Evolutionary conservation across 306 rosid genomes (phyloP), one percentile per base, ranked within the genome.

Genomic region (Fagus crenata): DNA sequence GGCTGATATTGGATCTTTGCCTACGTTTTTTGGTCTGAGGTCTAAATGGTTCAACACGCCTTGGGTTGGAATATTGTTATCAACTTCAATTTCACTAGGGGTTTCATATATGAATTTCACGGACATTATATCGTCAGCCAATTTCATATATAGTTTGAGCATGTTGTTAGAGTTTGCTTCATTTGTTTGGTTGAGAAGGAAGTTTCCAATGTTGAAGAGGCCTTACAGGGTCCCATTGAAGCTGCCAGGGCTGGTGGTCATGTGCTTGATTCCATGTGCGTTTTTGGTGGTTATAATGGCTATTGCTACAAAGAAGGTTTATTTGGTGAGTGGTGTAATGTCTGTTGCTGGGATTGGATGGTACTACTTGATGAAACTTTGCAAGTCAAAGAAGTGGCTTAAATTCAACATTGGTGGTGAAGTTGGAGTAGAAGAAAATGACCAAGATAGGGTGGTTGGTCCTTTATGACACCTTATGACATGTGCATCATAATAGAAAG

Each of bases 1-100:
- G 96, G 89, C 89, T 0, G 93, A 87, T 7, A 73, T 89, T 5
- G 93, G 96, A 4, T 70, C 85, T 35, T 33, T 91, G 2, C 96
- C 93, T 0, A 41, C 17, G 69, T 3, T 81, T 71, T 89, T 82
- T 4, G 87, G 81, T 0, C 33, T 55, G 8, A 67, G 86, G n/a
- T 85, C 89, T 1, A 69, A 73, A 42, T 64, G 76, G 81, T 91
- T 89, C 80, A 22, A 70, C 71, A 91, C 96, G 1, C 96, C 96
- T 7, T 89, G 90, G 92, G 76, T 89, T 28, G 96, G 92, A 9
- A 91, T 91, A 53, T 8, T 87, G 78, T 0, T 84, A 1, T 83
- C 92, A 1, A 75, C 89, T 2, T 0, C 59, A 64, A 71, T 89
- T 67, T 36, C 89, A 5, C 58, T 86, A 35, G 79, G 33, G 2